Base-by-base conservation (phyloP, 352 stramenopile genomes). In the Phytophthora fragariae region DNA sequence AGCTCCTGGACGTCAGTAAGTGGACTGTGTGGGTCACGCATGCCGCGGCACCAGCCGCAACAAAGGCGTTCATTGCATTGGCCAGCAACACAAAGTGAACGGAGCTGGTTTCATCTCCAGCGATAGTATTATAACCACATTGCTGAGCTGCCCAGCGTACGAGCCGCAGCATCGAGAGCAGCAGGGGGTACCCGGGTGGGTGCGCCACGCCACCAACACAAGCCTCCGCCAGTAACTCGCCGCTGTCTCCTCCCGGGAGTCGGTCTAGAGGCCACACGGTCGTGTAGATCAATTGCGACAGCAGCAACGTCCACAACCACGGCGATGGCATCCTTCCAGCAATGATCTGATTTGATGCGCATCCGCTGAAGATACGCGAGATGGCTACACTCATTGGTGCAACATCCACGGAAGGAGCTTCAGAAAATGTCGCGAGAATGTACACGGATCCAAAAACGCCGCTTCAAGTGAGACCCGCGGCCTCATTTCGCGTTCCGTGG, bases 121-220 rank as follows among this genome's bases (percentile, higher is more conserved):
- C 12, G 35, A 7, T 6, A 66, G 11, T 6, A 39, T 37, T 52
- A 33, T 4, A 24, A 52, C 11, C 68, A 33, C 17, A 77, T 44
- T 44, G 37, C 37, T 44, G 37, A 44, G 37, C 4, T 44, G 37
- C 2, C 50, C 57, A 75, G 12, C 46, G 67, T 11, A 70, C 54
- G 1, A 75, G 10, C 9, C 70, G 71, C 57, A 90, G 61, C 35
- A 98, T 41, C 35, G 96, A 50, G 1, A 93, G 94, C 60, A 98
- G 92, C 10, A 98, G 65, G 11, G 96, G 95, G 72, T 99, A 99
- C 1, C 96, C 95, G 12, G 95, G 95, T 5, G 95, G 94, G 65
- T 99, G 96, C 5, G 93, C 88, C 10, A 96, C 94, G 19, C 95
- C 96, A 8, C 97, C 84, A 0, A 88, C 66, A 63, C 96, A 99